Percentiles rank a stretch among this genome's conserved stretches.
These are phyloP conservation scores for Cordyceps pruinosa DNA, from an alignment of 2,329 filamentous ascomycete genomes.

Conservation along the genomic window DNA sequence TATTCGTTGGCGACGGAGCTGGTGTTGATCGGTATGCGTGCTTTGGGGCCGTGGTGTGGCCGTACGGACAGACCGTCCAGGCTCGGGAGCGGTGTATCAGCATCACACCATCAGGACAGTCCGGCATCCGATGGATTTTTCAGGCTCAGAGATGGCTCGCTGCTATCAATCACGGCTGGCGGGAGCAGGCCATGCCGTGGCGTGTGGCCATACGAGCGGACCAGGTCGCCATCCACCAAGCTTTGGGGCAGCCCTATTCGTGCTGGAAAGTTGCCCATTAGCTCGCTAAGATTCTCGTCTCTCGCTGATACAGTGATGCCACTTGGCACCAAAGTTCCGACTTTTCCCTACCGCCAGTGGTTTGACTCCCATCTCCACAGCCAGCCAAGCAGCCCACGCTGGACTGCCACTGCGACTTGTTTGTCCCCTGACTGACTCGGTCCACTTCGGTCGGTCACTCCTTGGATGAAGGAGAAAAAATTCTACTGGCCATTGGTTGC, in stretches of 20 bases:
- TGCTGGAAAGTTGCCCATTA: background rate
- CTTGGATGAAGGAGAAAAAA: background rate
- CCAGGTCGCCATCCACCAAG: background rate
- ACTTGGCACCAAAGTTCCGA: too few species aligned
- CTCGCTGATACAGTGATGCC: too few species aligned
- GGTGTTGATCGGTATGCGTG: background rate
- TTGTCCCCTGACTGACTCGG: slow-evolving; percentile 3
- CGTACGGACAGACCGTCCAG: background rate
- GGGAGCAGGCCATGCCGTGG: background rate
- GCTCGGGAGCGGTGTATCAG: background rate
- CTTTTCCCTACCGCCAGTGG: background rate
- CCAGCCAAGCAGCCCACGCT: background rate
- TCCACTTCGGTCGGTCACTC: slow-evolving; percentile 10
- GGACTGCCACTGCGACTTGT: background rate
- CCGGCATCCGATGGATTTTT: background rate
- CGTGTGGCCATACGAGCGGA: slow-evolving; percentile 1
- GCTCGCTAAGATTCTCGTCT: background rate
- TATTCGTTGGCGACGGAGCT: background rate
- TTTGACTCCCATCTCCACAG: background rate
- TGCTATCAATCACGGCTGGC: background rate
- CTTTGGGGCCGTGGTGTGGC: background rate
- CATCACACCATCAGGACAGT: background rate
- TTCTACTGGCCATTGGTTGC: slow-evolving; percentile 2
- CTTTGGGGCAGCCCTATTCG: background rate
- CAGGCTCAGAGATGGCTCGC: background rate